phyloP scores from a whole-genome alignment of 495 filamentous ascomycete genomes.

The Aspergillus cavernicola region DNA sequence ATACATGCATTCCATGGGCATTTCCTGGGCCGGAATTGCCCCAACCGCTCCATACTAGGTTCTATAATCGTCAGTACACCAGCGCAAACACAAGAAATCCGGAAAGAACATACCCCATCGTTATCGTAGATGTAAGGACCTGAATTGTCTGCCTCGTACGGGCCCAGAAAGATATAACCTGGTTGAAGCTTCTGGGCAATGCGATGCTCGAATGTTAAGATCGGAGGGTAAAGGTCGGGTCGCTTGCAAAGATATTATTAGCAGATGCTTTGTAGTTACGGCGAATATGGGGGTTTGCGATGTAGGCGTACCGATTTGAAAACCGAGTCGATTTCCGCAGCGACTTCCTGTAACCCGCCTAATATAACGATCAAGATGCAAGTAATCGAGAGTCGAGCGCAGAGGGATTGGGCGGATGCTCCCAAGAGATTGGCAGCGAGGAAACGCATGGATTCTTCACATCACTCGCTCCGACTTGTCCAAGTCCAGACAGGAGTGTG shows the following conservation, averaged over 20 bases:
- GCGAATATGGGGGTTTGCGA: neutral
- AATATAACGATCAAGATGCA: constrained; percentile 8
- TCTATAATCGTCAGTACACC: constrained; percentile 26
- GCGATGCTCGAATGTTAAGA: constrained; percentile 29
- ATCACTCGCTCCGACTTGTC: constrained; percentile 13
- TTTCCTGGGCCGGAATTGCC: constrained; percentile 39
- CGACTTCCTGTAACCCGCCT: neutral
- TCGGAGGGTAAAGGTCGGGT: constrained; percentile 39
- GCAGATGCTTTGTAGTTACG: neutral
- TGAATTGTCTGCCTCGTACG: constrained; percentile 38
- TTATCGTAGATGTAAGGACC: constrained; percentile 46
- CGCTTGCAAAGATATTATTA: constrained; percentile 22
- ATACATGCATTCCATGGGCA: constrained; percentile 43
- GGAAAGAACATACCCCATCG: constrained; percentile 32
- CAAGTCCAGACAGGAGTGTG: neutral
- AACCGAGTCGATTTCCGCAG: constrained; percentile 14
- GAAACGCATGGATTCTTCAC: constrained; percentile 23
- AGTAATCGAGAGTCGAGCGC: neutral
- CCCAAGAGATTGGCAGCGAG: constrained; percentile 7
- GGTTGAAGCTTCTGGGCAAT: constrained; percentile 31
- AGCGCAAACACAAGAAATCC: neutral
- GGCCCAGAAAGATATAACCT: constrained; percentile 43
- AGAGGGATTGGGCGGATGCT: constrained; percentile 11
- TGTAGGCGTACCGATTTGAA: constrained; percentile 23
- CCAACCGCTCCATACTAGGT: constrained; percentile 47